Conservation (phyloP, 208 protist species). For the Wallacemonas sp. region DNA sequence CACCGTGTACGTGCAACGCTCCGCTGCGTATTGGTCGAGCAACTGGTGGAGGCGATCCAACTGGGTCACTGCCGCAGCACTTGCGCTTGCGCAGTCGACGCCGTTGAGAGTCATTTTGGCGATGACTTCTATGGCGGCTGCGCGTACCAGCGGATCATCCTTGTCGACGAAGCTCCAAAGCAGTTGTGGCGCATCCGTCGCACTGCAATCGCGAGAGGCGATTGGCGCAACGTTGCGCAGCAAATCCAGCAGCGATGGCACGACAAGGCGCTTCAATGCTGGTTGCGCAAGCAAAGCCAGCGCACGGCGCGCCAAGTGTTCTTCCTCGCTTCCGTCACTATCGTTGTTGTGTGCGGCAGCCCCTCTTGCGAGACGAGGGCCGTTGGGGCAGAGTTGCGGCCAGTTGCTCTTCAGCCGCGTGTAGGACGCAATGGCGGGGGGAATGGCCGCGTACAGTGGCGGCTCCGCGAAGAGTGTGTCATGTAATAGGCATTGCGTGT, state of each 20-base stretch:
- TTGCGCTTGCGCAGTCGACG: not conserved
- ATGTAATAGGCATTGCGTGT: not conserved
- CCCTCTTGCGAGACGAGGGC: too few relatives aligned
- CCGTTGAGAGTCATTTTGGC: not conserved
- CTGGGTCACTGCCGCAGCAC: not conserved
- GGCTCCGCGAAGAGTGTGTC: not conserved
- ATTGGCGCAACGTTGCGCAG: too few relatives aligned
- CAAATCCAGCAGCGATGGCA: not conserved
- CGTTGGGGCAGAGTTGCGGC: not conserved
- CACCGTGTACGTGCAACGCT: conserved; percentile 7
- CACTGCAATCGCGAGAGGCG: too few relatives aligned
- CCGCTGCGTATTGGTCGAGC: not conserved
- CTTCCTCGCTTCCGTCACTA: not conserved
- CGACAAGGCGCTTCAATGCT: conserved; percentile 1
- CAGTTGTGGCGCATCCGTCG: too few relatives aligned
- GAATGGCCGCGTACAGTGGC: not conserved
- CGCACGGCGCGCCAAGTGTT: not conserved
- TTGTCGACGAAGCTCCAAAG: not conserved
- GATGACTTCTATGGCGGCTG: not conserved
- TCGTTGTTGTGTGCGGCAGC: not conserved
- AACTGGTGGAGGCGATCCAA: conserved; percentile 1
- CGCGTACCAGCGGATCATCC: not conserved
- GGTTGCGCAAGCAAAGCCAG: not conserved
- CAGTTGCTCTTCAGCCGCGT: not conserved
- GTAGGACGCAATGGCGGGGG: conserved; percentile 3